These are phyloP conservation scores for thale cress (Arabidopsis thaliana) DNA, from an alignment of 345 rosid species.

Conservation along the genomic window TAIR10.1 NC_003076.8:4152501-4153000, in stretches of 20 bases:
- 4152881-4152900: neutral
- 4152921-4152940: neutral
- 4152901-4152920: neutral
- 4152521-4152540: conserved; percentile 29
- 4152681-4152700: neutral
- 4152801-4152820: neutral
- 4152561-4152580: conserved; percentile 41
- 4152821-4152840: neutral
- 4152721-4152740: neutral
- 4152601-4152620: neutral
- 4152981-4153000: neutral
- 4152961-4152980: neutral
- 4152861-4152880: neutral
- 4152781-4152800: neutral
- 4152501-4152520: neutral
- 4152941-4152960: neutral
- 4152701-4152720: neutral
- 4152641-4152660: neutral
- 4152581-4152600: conserved; percentile 8
- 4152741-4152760: neutral
- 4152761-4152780: no score
- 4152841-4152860: conserved; percentile 6
- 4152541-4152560: conserved; percentile 42
- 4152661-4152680: conserved; percentile 30
- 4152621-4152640: conserved; percentile 22